Evolutionary conservation across 495 filamentous ascomycete genomes (phyloP).

Genomic region (Stereocaulon alpinum): DNA sequence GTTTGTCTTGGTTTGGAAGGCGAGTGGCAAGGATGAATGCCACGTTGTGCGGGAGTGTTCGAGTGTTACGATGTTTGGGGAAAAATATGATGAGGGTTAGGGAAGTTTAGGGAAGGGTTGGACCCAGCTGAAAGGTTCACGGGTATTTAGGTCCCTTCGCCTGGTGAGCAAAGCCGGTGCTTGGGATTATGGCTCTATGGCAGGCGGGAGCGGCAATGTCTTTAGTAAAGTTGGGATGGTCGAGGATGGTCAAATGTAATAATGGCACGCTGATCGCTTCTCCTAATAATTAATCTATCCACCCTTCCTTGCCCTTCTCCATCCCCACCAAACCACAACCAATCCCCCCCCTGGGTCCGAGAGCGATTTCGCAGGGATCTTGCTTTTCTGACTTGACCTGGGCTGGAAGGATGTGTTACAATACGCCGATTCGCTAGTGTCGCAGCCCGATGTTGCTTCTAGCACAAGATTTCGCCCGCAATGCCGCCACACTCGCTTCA

Average conservation of each 20-base stretch:
- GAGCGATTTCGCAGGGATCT: not conserved
- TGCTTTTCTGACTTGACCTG: not conserved
- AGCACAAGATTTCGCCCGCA: conserved; percentile 2
- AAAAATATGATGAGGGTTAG: not conserved
- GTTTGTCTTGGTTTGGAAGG: not conserved
- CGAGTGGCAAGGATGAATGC: not conserved
- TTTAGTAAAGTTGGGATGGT: conserved; percentile 6
- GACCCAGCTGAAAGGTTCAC: conserved; percentile 21
- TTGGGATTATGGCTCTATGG: conserved; percentile 15
- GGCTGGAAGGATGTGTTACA: not conserved
- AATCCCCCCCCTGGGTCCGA: too few species aligned
- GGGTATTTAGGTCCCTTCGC: conserved; percentile 19
- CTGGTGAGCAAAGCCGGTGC: conserved; percentile 14
- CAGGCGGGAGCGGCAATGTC: conserved; percentile 18
- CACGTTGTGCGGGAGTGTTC: not conserved
- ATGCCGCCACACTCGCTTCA: conserved; percentile 7
- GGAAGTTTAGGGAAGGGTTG: conserved; percentile 8
- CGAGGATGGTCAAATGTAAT: conserved; percentile 2
- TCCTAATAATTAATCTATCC: not conserved
- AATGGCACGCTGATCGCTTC: not conserved
- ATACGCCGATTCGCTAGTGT: conserved; percentile 2
- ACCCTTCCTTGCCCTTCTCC: not conserved
- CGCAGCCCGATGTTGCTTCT: conserved; percentile 7
- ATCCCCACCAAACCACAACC: too few species aligned
- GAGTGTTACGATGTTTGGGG: not conserved